Evolutionary conservation across 2,329 filamentous ascomycete genomes (phyloP).

Genomic region (Xylaria polymorpha): DNA sequence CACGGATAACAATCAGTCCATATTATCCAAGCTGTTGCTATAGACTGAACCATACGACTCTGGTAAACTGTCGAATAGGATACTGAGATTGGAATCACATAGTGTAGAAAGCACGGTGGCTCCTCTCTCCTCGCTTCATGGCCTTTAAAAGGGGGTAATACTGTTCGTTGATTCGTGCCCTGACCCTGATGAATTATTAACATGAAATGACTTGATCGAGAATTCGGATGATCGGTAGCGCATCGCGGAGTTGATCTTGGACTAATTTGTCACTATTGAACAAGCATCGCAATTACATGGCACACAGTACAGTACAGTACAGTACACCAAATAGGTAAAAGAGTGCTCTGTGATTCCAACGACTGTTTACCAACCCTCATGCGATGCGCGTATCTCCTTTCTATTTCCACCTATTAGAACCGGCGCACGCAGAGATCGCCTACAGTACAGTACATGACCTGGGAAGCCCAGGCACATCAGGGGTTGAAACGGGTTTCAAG

Average conservation of each 20-base stretch:
- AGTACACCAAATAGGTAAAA: neutral
- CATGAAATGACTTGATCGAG: neutral
- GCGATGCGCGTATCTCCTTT: slow-evolving; percentile 1
- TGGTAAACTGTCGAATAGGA: neutral
- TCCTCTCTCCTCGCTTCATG: neutral
- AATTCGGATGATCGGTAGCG: neutral
- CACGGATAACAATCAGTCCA: neutral
- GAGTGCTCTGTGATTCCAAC: neutral
- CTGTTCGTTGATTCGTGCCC: neutral
- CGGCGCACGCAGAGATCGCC: neutral
- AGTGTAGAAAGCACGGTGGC: neutral
- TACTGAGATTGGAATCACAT: neutral
- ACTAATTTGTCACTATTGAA: neutral
- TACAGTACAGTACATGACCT: neutral
- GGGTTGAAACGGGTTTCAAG: slow-evolving; percentile 33
- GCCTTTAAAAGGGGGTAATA: neutral
- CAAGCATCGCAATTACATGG: neutral
- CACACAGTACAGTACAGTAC: neutral
- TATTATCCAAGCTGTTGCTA: neutral
- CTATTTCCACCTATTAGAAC: neutral
- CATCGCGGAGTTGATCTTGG: neutral
- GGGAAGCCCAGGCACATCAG: neutral
- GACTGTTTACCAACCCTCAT: neutral
- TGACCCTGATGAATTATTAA: slow-evolving; percentile 1
- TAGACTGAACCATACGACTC: neutral